Base-by-base conservation (phyloP, 352 stramenopile genomes). In the Plasmopara viticola region DNA sequence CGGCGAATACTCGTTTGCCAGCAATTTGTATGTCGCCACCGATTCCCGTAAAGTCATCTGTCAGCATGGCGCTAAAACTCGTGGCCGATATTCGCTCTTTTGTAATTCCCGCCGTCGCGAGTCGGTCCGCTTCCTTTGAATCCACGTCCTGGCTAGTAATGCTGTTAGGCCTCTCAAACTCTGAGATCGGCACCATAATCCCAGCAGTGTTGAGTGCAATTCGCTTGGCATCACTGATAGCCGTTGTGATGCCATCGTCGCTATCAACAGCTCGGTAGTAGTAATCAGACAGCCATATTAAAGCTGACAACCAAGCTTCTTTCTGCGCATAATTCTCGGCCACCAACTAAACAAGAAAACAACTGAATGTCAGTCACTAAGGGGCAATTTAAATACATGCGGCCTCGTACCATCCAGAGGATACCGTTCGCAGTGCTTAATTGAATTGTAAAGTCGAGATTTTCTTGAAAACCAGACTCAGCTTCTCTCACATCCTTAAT, bases 221-320 rank as follows among this genome's bases (percentile, higher is more conserved):
- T 14, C 70, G 67, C 39, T 84, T 84, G 4, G 55, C 52, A 15
- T 61, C 64, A 48, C 45, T 60, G 12, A 63, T 69, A 10, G 51
- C 47, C 5, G 56, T 44, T 12, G 48, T 66, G 45, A 69, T 48
- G 31, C 59, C 30, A 45, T 62, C 41, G 37, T 63, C 45, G 39
- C 58, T 53, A 42, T 70, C 53, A 29, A 18, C 53, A 2, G 60
- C 60, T 33, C 80, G 64, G 53, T 82, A 91, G 59, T 92, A 86
- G 37, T 90, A 94, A 57, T 94, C 84, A 3, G 81, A 90, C 9
- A 89, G 58, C 84, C 84, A 94, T 20, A 94, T 89, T 17, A 94
- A 57, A 17, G 78, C 58, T n/a, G 79, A 86, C 0, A 93, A 53
- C 84, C 84, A 94, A n/a, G 78, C 81, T 58, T 94, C 81, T 50